These are phyloP conservation scores for Suhomyces bokatorum DNA, from an alignment of 1,139 yeast species.

Conservation along the genomic window DNA sequence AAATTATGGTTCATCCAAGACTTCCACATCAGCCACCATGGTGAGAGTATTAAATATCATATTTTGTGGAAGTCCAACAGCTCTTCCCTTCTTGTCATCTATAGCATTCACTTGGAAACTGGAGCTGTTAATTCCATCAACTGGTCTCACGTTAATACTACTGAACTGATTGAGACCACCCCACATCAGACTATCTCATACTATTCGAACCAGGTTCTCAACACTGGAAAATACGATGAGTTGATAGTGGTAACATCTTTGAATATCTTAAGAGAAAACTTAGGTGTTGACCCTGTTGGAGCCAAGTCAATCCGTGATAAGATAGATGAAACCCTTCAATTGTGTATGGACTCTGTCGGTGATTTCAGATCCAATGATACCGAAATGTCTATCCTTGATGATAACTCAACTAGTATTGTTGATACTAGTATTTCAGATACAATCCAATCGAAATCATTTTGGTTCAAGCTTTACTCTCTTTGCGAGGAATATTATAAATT, in stretches of 20 bases:
- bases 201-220: slow-evolving; percentile 46
- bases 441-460: slow-evolving; percentile 19
- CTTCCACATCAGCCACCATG: slow-evolving; percentile 31
- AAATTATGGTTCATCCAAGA: slow-evolving; percentile 52
- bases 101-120: slow-evolving; percentile 19
- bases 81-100: slow-evolving; percentile 39
- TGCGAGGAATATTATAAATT: slow-evolving; percentile 67
- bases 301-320: slow-evolving; percentile 19
- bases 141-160: slow-evolving; percentile 21
- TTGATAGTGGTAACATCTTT: slow-evolving; percentile 45
- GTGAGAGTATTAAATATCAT: slow-evolving; percentile 25
- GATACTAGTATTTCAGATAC: background rate
- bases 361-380: background rate
- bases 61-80: slow-evolving; percentile 68
- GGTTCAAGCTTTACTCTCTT: slow-evolving; percentile 62
- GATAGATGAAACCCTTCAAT: slow-evolving; percentile 26
- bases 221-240: slow-evolving; percentile 47
- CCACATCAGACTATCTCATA: slow-evolving; percentile 35
- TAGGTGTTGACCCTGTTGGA: slow-evolving; percentile 14
- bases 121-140: slow-evolving; percentile 22
- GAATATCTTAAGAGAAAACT: slow-evolving; percentile 33
- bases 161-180: slow-evolving; percentile 20
- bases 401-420: slow-evolving; percentile 1
- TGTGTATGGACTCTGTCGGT: slow-evolving; percentile 4
- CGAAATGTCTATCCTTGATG: slow-evolving; percentile 4